Evolutionary conservation across 2,329 filamentous ascomycete genomes (phyloP).

Genomic region (Fusarium devonianum): DNA sequence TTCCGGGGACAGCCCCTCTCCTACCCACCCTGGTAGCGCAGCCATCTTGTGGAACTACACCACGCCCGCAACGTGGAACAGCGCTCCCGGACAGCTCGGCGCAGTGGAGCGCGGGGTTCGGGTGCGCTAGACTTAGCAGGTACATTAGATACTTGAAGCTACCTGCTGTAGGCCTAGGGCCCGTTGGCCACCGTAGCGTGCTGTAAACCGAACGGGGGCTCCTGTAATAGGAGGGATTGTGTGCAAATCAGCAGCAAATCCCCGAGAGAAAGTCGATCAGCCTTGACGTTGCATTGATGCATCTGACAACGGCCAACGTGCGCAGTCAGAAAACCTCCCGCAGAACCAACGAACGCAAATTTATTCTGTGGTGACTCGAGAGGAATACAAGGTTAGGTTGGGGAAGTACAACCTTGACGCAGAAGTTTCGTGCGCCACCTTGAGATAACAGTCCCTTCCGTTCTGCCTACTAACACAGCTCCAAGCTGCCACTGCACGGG

Average conservation of each 20-base stretch:
- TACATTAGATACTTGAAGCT: slow-evolving; percentile 11
- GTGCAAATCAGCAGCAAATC: background rate
- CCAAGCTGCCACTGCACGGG: slow-evolving; percentile 19
- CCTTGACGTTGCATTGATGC: slow-evolving; percentile 1
- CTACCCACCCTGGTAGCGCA: background rate
- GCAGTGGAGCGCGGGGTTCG: slow-evolving; percentile 37
- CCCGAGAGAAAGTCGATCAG: slow-evolving; percentile 1
- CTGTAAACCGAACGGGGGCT: slow-evolving; percentile 24
- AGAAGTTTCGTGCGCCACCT: too few relatives aligned
- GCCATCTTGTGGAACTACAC: slow-evolving; percentile 10
- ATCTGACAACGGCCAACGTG: slow-evolving; percentile 4
- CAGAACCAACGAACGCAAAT: slow-evolving; percentile 1
- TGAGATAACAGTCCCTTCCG: too few relatives aligned
- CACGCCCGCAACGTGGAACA: slow-evolving; percentile 27
- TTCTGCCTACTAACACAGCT: background rate
- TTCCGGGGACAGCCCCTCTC: slow-evolving; percentile 6
- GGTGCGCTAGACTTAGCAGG: slow-evolving; percentile 26
- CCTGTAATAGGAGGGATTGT: slow-evolving; percentile 10
- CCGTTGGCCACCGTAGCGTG: slow-evolving; percentile 27
- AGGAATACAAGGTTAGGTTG: background rate
- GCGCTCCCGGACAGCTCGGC: slow-evolving; percentile 22
- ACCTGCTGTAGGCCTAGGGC: slow-evolving; percentile 15
- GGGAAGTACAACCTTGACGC: too few relatives aligned
- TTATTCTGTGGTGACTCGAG: background rate
- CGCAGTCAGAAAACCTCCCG: background rate